Evolutionary conservation across 495 filamentous ascomycete species (phyloP).

Genomic region (Trichoderma erinaceum): DNA sequence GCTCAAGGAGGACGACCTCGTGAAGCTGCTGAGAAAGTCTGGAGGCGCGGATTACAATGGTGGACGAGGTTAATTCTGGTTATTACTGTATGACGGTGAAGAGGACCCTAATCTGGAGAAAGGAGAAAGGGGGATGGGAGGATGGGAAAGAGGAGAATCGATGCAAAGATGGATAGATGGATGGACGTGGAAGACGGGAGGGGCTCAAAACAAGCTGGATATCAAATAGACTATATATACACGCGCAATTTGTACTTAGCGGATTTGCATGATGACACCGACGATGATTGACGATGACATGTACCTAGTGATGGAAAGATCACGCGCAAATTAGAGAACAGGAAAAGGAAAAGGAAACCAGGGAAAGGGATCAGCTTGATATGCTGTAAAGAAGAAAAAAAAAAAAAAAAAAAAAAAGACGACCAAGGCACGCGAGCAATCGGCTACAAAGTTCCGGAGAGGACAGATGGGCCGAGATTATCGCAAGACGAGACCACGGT

Average conservation of each 20-base stretch:
- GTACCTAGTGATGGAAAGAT: not conserved
- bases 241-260: not conserved
- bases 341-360: not conserved
- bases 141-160: not conserved
- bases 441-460: not conserved
- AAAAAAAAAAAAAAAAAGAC: not conserved
- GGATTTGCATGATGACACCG: not conserved
- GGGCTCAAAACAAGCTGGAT: slow-evolving; percentile 7
- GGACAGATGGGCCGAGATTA: slow-evolving; percentile 9
- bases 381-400: not conserved
- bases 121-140: not conserved
- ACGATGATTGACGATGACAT: not conserved
- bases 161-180: not conserved
- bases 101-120: not conserved
- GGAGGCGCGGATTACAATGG: slow-evolving; percentile 57
- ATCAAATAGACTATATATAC: slow-evolving; percentile 1
- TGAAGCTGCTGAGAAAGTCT: slow-evolving; percentile 44
- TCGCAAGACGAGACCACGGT: not conserved
- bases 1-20: slow-evolving; percentile 49
- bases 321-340: not conserved
- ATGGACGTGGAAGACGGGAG: not conserved
- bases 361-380: not conserved
- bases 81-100: not conserved
- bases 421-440: not conserved
- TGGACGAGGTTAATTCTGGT: slow-evolving; percentile 37